Evolutionary conservation across 148 eudicot genomes (phyloP), one percentile per base, ranked within the genome.

Genomic region (Arbutus unedo): DNA sequence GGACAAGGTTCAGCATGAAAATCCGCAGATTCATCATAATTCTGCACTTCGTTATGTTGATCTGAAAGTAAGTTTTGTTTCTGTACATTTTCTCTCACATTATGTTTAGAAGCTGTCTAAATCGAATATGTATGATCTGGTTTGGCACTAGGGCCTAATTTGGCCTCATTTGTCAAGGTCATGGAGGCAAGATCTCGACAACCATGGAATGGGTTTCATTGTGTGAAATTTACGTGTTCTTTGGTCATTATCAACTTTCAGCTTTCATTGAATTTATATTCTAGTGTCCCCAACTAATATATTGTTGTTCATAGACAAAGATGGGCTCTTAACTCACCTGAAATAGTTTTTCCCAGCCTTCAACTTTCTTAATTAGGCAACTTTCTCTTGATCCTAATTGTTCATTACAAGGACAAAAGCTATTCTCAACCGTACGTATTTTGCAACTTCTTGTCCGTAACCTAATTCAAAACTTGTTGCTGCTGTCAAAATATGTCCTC

Each of bases 21-120:
- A 85, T 80, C 59, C 84, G 79, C 98, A 89, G 74, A 77, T 89
- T 81, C 79, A 88, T 89, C 91, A 86, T 73, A 89, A 85, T 82
- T 96, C 98, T 49, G 93, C 93, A 19, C 87, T 96, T 50, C 45
- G 88, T 82, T 48, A 62, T 83, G 87, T 92, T 77, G 92, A 94
- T 86, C 89, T 96, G 78, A 90, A 86, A 70, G 98, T 95, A 89
- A 90, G 93, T 91, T 85, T 53, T n/a, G 62, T 78, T 72, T 41
- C 64, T 38, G 43, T 51, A 31, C 48, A 38, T 86, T 31, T 31
- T 78, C 49, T 82, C 41, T 73, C 6, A 10, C 25, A 5, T n/a
- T 41, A 53, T 79, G 74, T 44, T 64, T 77, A 3, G 25, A 83
- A 54, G 5, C 43, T 3, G 45, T 49, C 75, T 82, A 75, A 60